Percentiles rank a stretch among this genome's conserved stretches.
Evolutionary conservation across 495 filamentous ascomycete genomes (phyloP).

Genomic region (Pyrenula massariospora): DNA sequence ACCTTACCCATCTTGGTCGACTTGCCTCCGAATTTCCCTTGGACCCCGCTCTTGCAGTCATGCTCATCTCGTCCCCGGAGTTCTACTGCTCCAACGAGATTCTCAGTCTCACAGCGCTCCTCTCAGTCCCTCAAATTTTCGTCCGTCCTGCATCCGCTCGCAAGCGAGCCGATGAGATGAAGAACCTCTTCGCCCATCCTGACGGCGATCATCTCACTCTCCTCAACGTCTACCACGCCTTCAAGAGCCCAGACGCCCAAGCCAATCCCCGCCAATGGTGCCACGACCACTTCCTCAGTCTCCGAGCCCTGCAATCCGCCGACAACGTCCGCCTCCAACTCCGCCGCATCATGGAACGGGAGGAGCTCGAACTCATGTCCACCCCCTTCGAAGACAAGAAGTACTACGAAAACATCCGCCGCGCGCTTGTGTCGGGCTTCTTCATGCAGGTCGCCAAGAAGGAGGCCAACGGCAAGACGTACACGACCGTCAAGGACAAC

Average conservation of each 20-base stretch:
- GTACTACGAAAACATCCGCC: conserved; percentile 94
- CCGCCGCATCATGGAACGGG: conserved; percentile 89
- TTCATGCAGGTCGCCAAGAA: conserved; percentile 99
- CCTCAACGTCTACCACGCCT: conserved; percentile 97
- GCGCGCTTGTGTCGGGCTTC: conserved; percentile 88
- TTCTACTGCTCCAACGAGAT: conserved; percentile 99
- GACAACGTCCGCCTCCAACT: conserved; percentile 89
- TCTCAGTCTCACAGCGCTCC: conserved; percentile 82
- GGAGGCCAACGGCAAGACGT: conserved; percentile 62
- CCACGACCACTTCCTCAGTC: conserved; percentile 92
- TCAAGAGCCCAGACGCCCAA: conserved; percentile 65
- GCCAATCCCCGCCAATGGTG: conserved; percentile 80
- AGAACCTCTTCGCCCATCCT: conserved; percentile 78
- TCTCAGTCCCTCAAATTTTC: conserved; percentile 92
- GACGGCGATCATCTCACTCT: conserved; percentile 93
- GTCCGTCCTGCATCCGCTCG: conserved; percentile 72
- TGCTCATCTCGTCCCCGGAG: conserved; percentile 94
- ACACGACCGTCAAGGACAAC: conserved; percentile 91
- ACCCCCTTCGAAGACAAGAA: conserved; percentile 90
- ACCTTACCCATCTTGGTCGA: conserved; percentile 73
- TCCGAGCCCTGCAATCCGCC: conserved; percentile 77
- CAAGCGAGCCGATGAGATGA: conserved; percentile 97
- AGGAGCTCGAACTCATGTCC: conserved; percentile 71
- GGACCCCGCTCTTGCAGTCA: conserved; percentile 89
- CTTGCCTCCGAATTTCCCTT: conserved; percentile 93